Base-by-base conservation (phyloP, 352 stramenopile species). In the Ophiocytium majus region DNA sequence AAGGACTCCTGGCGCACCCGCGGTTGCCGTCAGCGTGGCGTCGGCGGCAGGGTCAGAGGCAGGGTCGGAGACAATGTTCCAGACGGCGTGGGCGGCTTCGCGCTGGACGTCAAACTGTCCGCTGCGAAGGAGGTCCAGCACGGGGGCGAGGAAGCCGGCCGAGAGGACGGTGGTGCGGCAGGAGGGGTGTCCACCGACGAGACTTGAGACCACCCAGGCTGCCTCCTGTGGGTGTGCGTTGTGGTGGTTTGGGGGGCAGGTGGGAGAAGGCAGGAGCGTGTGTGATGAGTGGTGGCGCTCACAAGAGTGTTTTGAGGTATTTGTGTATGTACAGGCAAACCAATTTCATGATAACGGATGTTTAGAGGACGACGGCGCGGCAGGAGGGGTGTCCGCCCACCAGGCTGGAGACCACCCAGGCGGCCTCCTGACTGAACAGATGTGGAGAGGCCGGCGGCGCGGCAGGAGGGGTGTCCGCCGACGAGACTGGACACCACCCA, bases 401-500 rank as follows among this genome's bases (percentile, higher is more conserved):
- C 10, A 87, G 79, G 64, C 83, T 87, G 0, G 84, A 87, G 10
- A 82, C 84, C 36, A 85, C 79, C 84, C 84, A 87, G 10, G 84
- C 79, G 10, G 84, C 84, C 36, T 87, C 84, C 50, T 87, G 43
- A n/a, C n/a, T n/a, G n/a, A n/a, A n/a, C n/a, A n/a, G n/a, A n/a
- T n/a, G n/a, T n/a, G n/a, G 36, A 49, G 0, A 88, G 36, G 0
- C 85, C 63, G 1, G 84, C 80, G 33, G 81, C 79, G 19, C 84
- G 84, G n/a, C 83, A 82, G 37, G 66, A 76, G 10, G 19, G 31
- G 35, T 74, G 37, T 28, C 84, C 84, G 0, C 63, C 84, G n/a
- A 76, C 84, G 19, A 87, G 79, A 37, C 83, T 87, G 0, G 84
- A 87, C 28, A 82, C 84, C 36, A 85, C 79, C 84, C 84, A 87